Base-by-base conservation (phyloP, 73 alveolate species). In the Halteria grandinella region DNA sequence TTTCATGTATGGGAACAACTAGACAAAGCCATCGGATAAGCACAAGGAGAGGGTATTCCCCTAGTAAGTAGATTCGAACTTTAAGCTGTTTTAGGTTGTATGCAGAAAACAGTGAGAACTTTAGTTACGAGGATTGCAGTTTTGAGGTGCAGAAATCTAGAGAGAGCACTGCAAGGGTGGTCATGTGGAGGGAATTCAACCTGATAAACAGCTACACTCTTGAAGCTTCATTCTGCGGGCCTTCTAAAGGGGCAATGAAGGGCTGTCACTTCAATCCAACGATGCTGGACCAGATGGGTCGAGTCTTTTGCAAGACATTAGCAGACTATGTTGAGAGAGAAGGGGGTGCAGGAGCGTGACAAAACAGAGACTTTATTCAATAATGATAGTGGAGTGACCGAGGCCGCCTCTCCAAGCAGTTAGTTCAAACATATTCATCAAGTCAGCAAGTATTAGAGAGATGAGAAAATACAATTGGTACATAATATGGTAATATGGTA, bases 1-100 rank as follows among this genome's bases (percentile, higher is more conserved):
- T 33, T 87, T 87, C 54, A 74, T 87, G 66, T 87, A 81, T 81
- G 81, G 81, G 4, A 36, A 66, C 53, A 40, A 55, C 17, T 37
- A 40, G n/a, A 52, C 47, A 7, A 40, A 47, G 17, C 52, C 55
- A 1, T 49, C 31, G 1, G 53, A 45, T 66, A 24, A 45, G 34
- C 75, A 37, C 4, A 73, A 55, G 31, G 85, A 73, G 54, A 51
- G 55, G 23, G 53, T 73, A 12, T 73, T 73, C 53, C 85, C 85
- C n/a, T n/a, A n/a, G n/a, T n/a, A n/a, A n/a, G n/a, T n/a, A n/a
- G n/a, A n/a, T n/a, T n/a, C n/a, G n/a, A n/a, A n/a, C n/a, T n/a
- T n/a, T n/a, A n/a, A n/a, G n/a, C n/a, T n/a, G n/a, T n/a, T n/a
- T n/a, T 6, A 39, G 34, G 66, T 17, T 73, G 12, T 53, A 32